Conservation (phyloP, 2,329 filamentous ascomycete species). For the Penicillium sp. region DNA sequence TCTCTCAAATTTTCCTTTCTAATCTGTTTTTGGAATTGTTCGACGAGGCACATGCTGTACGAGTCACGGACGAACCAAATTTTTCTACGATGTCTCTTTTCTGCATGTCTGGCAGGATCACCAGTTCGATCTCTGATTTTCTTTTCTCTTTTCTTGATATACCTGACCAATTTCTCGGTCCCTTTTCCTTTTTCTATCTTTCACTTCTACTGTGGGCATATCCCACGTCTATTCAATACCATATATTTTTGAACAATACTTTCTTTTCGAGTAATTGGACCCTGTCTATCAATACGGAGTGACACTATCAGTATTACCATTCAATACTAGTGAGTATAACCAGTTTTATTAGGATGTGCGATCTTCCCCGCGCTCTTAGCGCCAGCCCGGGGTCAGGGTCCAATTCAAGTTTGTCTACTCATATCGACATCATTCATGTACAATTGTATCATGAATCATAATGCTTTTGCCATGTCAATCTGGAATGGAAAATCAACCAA, state of each 20-base stretch:
- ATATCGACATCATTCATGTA: constrained; percentile 12
- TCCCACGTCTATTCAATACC: constrained; percentile 7
- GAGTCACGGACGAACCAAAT: constrained; percentile 11
- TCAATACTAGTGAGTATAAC: constrained; percentile 5
- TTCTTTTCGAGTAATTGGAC: not conserved
- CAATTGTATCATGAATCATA: not conserved
- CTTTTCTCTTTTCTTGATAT: constrained; percentile 2
- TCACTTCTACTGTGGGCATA: not conserved
- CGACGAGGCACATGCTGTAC: constrained; percentile 9
- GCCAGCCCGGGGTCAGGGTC: constrained; percentile 14
- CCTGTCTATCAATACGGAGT: not conserved
- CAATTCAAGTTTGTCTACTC: constrained; percentile 12
- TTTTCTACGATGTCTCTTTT: not conserved
- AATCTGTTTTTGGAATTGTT: constrained; percentile 4
- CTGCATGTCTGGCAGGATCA: constrained; percentile 12
- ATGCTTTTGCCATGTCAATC: not conserved
- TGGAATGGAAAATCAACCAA: not conserved
- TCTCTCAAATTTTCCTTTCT: constrained; percentile 1
- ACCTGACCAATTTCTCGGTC: constrained; percentile 3
- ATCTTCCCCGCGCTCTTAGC: constrained; percentile 24
- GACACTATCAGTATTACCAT: not conserved
- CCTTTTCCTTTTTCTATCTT: constrained; percentile 1
- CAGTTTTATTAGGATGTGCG: constrained; percentile 27
- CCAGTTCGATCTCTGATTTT: constrained; percentile 2
- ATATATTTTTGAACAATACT: not conserved